Conservation (phyloP, 2,329 filamentous ascomycete species). For the Curvularia spicifera region DNA sequence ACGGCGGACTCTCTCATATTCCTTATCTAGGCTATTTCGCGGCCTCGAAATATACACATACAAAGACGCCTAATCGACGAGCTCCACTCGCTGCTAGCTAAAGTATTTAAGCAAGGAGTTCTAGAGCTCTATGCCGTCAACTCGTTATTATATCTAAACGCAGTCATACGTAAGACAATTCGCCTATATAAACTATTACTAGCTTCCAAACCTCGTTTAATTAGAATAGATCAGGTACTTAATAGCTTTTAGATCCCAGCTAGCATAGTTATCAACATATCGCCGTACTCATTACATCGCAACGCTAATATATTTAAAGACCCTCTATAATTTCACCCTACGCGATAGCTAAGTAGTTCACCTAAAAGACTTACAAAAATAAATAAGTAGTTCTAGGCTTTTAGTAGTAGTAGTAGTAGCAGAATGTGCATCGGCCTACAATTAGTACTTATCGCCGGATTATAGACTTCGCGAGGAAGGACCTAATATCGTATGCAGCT, state of each 20-base stretch:
- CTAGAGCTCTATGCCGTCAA: slow-evolving; percentile 44
- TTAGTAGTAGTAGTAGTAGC: slow-evolving; percentile 50
- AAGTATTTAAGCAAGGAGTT: neutral
- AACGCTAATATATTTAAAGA: slow-evolving; percentile 41
- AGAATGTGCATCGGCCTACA: slow-evolving; percentile 50
- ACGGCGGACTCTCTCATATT: slow-evolving; percentile 59
- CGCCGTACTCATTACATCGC: slow-evolving; percentile 51
- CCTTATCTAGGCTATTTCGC: slow-evolving; percentile 16
- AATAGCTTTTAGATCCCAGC: slow-evolving; percentile 46
- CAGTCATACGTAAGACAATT: slow-evolving; percentile 60
- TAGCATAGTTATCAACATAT: slow-evolving; percentile 48
- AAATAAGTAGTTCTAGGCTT: slow-evolving; percentile 50
- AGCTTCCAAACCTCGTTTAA: slow-evolving; percentile 57
- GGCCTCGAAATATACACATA: slow-evolving; percentile 53
- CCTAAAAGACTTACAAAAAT: slow-evolving; percentile 29
- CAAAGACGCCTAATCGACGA: slow-evolving; percentile 57
- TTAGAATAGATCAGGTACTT: slow-evolving; percentile 46
- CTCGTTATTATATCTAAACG: slow-evolving; percentile 55
- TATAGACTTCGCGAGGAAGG: neutral
- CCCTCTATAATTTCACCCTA: slow-evolving; percentile 40
- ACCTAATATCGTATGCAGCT: slow-evolving; percentile 6
- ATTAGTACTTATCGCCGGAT: slow-evolving; percentile 12
- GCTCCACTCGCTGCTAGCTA: slow-evolving; percentile 37
- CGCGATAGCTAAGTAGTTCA: slow-evolving; percentile 36
- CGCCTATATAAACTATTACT: slow-evolving; percentile 60